Conservation (phyloP, 345 rosid species). For the Dipteronia dyeriana region DNA sequence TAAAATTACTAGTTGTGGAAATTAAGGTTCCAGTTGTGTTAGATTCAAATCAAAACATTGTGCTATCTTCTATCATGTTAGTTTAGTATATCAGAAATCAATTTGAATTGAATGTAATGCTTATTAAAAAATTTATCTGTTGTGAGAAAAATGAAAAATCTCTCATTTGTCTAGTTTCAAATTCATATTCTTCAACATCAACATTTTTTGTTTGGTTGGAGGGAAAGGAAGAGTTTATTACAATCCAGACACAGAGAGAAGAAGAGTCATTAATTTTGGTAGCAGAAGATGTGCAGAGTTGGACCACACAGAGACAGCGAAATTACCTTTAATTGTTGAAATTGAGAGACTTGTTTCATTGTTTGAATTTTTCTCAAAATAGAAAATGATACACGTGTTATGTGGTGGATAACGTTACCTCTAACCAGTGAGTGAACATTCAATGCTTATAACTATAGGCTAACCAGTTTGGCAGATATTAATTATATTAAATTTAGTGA, state of each 20-base stretch:
- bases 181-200: background rate
- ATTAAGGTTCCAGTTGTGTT: conserved; percentile 2
- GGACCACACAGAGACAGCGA: background rate
- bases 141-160: background rate
- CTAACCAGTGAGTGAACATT: background rate
- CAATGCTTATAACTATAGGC: background rate
- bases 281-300: conserved; percentile 12
- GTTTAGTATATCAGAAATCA: conserved; percentile 19
- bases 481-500: no score
- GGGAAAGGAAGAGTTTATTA: conserved; percentile 11
- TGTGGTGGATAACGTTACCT: no score
- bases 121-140: no score
- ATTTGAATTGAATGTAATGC: conserved; percentile 9
- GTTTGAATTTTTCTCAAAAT: background rate
- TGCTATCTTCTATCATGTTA: background rate
- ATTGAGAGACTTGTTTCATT: background rate
- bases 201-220: no score
- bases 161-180: background rate
- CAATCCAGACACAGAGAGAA: background rate
- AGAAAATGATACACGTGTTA: background rate
- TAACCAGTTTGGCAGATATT: no score
- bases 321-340: background rate
- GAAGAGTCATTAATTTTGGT: conserved; percentile 14
- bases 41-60: background rate
- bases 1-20: conserved; percentile 1